Base-by-base conservation (phyloP, 768 basidiomycete species). In the Rhodotorula kratochvilovae region DNA sequence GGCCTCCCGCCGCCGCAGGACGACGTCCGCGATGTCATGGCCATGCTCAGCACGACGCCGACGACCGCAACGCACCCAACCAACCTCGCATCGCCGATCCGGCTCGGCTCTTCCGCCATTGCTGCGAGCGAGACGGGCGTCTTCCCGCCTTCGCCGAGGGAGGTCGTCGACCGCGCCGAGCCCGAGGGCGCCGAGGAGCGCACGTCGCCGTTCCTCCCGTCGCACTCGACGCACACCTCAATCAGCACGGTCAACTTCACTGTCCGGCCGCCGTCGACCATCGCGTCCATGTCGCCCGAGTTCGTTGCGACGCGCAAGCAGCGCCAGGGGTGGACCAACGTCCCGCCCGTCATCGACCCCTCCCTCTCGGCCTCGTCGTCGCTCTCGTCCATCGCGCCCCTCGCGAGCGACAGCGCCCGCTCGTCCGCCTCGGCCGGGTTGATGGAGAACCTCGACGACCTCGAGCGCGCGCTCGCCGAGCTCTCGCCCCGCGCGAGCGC, bases 391-490 rank as follows among this genome's bases (percentile, higher is more conserved):
- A 60, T 66, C 55, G 61, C 67, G 5, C 21, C n/a, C 3, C 29
- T 59, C 2, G 57, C 36, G 15, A 53, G n/a, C 53, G 73, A 74
- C n/a, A 55, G 57, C 17, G 46, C 62, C 6, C 59, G 70, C 10
- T 57, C 70, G 13, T 76, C 74, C 43, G 73, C 74, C n/a, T 59
- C 74, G 48, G 25, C 48, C 25, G 74, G 73, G 0, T 65, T 77
- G 43, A 68, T 67, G 70, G 68, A 76, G 43, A 71, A 78, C 51
- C 67, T 78, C 27, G 76, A 78, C 66, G 71, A 78, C 48, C 69
- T 78, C 63, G 77, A 78, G 53, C 74, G 76, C 27, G 77, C 77
- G 8, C 66, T 78, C 54, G 70, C 65, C 8, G 76, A 78, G 51
- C 63, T 78, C 1, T 78, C 77, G 17, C 77, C 77, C 1, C 56